Evolutionary conservation across 305 asterid genomes (phyloP).

Genomic region (Plantago coronopus): DNA sequence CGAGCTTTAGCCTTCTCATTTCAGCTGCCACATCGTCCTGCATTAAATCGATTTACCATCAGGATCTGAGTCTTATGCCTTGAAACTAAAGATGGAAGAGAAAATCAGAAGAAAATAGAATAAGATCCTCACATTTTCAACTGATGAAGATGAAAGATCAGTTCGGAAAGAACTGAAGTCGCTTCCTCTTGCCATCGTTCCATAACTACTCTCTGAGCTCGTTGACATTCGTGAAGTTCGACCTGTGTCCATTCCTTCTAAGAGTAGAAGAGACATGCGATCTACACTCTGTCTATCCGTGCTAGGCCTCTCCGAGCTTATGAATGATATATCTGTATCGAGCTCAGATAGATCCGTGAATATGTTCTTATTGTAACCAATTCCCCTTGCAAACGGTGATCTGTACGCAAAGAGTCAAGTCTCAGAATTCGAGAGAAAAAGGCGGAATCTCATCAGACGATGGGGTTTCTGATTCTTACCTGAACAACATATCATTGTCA

Average conservation of each 20-base stretch:
- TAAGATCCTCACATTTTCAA: conserved; percentile 54
- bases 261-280: conserved; percentile 32
- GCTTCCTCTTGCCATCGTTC: conserved; percentile 53
- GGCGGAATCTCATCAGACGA: not conserved
- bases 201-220: conserved; percentile 69
- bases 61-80: conserved; percentile 6
- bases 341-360: conserved; percentile 52
- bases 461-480: conserved; percentile 26
- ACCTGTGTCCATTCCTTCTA: conserved; percentile 48
- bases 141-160: conserved; percentile 54
- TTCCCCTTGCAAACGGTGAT: conserved; percentile 51
- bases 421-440: not conserved
- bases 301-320: conserved; percentile 85
- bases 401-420: conserved; percentile 28
- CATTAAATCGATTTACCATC: conserved; percentile 17
- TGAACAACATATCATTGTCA: conserved; percentile 32
- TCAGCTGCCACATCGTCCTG: conserved; percentile 94
- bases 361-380: conserved; percentile 33
- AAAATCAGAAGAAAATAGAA: not conserved
- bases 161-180: conserved; percentile 41
- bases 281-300: conserved; percentile 62
- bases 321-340: conserved; percentile 74
- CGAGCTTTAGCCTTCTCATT: conserved; percentile 76
- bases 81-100: conserved; percentile 1
- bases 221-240: conserved; percentile 54